A percentile compares a stretch with the other conserved stretches of the same genome.
Conservation (phyloP, 75 land plant genomes). For the Pinus taeda region DNA sequence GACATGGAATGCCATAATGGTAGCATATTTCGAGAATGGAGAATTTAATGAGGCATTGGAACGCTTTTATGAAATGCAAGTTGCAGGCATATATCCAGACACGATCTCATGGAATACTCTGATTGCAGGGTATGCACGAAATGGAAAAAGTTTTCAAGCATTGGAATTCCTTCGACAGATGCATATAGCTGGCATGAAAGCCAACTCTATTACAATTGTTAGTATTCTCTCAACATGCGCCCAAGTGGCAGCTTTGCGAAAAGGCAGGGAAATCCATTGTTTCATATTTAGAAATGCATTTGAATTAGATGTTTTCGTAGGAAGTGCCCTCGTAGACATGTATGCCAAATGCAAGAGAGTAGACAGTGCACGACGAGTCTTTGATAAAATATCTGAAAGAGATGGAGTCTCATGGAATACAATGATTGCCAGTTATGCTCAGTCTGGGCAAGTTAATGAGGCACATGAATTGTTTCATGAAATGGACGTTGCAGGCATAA, state of each 20-base stretch:
- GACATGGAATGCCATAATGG: slow-evolving; percentile 19
- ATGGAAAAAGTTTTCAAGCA: slow-evolving; percentile 35
- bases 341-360: slow-evolving; percentile 50
- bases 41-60: slow-evolving; percentile 18
- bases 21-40: slow-evolving; percentile 32
- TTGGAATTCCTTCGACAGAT: slow-evolving; percentile 30
- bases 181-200: slow-evolving; percentile 10
- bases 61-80: slow-evolving; percentile 29
- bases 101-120: slow-evolving; percentile 62
- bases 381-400: slow-evolving; percentile 21
- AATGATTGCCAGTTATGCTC: slow-evolving; percentile 45
- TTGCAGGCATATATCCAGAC: slow-evolving; percentile 16
- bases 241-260: slow-evolving; percentile 14
- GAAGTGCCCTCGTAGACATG: slow-evolving; percentile 55
- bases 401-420: slow-evolving; percentile 57
- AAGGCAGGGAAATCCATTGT: slow-evolving; percentile 33
- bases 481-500: slow-evolving; percentile 5
- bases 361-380: slow-evolving; percentile 25
- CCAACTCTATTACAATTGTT: slow-evolving; percentile 52
- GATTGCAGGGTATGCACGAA: slow-evolving; percentile 54
- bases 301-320: slow-evolving; percentile 21
- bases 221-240: slow-evolving; percentile 46
- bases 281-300: slow-evolving; percentile 31
- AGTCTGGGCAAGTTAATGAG: slow-evolving; percentile 11
- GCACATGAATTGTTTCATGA: slow-evolving; percentile 13